Conservation (phyloP, 306 rosid species). For the Oxytropis ochrocephala region DNA sequence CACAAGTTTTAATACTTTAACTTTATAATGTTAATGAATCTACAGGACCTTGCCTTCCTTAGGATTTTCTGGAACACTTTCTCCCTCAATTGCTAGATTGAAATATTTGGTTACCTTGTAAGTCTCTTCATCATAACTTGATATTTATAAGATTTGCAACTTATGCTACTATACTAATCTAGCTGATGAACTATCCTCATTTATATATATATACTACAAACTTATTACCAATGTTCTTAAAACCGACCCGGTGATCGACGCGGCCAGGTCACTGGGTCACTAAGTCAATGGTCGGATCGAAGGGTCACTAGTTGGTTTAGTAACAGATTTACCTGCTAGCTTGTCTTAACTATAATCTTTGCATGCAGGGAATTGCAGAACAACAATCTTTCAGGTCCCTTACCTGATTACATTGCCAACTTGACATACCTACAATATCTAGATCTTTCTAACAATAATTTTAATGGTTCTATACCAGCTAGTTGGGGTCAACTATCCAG, state of each 20-base stretch:
- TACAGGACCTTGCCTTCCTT: conserved; percentile 72
- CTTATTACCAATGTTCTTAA: too few species aligned
- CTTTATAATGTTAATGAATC: conserved; percentile 16
- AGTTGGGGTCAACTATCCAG: conserved; percentile 62
- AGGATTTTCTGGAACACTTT: conserved; percentile 77
- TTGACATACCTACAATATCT: conserved; percentile 66
- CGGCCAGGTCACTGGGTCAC: too few species aligned
- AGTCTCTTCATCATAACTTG: conserved; percentile 28
- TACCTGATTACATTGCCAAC: conserved; percentile 73
- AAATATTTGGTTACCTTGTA: conserved; percentile 73
- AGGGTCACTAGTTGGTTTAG: too few species aligned
- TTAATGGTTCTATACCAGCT: conserved; percentile 58
- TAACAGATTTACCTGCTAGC: not conserved
- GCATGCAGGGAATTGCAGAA: conserved; percentile 72
- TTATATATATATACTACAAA: too few species aligned
- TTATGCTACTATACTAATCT: not conserved
- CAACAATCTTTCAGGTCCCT: conserved; percentile 57
- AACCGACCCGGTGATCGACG: too few species aligned
- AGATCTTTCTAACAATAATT: conserved; percentile 66
- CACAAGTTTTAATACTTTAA: conserved; percentile 9
- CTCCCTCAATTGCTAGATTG: conserved; percentile 68
- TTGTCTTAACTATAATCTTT: not conserved
- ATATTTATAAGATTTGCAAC: not conserved
- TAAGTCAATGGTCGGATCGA: too few species aligned
- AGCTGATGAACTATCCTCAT: conserved; percentile 1